Percentiles rank a stretch among this genome's conserved stretches.
Conservation (phyloP, 352 stramenopile genomes). For the Halophytophthora batemanensis region DNA sequence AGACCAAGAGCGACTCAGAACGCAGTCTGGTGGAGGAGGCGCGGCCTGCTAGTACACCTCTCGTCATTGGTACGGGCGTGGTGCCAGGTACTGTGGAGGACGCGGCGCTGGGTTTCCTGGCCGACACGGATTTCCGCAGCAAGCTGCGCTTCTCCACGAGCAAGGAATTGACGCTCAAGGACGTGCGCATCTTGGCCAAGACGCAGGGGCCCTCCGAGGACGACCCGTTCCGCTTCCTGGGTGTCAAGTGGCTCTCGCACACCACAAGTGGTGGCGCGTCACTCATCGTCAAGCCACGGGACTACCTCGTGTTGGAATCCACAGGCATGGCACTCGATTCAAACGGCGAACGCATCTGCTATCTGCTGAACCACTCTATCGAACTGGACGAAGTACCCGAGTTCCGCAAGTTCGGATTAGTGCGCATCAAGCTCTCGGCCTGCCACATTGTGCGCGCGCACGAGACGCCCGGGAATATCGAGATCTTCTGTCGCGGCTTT, state of each 20-base stretch:
- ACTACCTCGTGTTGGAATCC: slow-evolving; percentile 32
- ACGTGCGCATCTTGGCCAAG: slow-evolving; percentile 31
- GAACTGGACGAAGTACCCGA: slow-evolving; percentile 23
- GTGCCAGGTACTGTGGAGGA: slow-evolving; percentile 34
- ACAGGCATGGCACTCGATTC: slow-evolving; percentile 31
- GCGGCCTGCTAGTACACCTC: slow-evolving; percentile 12
- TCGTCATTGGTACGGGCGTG: slow-evolving; percentile 27
- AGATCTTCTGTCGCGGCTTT: slow-evolving; percentile 42
- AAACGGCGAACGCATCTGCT: slow-evolving; percentile 28
- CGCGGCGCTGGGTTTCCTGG: slow-evolving; percentile 31
- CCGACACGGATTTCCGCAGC: slow-evolving; percentile 27
- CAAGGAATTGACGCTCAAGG: slow-evolving; percentile 18
- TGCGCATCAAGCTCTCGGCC: slow-evolving; percentile 34
- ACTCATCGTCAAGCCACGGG: slow-evolving; percentile 33
- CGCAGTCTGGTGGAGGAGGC: slow-evolving; percentile 19
- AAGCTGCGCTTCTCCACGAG: slow-evolving; percentile 21
- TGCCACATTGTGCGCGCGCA: slow-evolving; percentile 36
- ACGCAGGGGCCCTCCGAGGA: slow-evolving; percentile 26
- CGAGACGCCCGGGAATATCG: slow-evolving; percentile 21
- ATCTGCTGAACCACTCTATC: slow-evolving; percentile 39
- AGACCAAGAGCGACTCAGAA: slow-evolving; percentile 11
- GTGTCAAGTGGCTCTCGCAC: slow-evolving; percentile 45
- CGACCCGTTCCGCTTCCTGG: slow-evolving; percentile 45
- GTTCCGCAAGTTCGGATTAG: slow-evolving; percentile 26
- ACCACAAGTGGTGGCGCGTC: slow-evolving; percentile 22